Evolutionary conservation across 169 alveolate species (phyloP).

Genomic region (Plasmodium malariae): DNA sequence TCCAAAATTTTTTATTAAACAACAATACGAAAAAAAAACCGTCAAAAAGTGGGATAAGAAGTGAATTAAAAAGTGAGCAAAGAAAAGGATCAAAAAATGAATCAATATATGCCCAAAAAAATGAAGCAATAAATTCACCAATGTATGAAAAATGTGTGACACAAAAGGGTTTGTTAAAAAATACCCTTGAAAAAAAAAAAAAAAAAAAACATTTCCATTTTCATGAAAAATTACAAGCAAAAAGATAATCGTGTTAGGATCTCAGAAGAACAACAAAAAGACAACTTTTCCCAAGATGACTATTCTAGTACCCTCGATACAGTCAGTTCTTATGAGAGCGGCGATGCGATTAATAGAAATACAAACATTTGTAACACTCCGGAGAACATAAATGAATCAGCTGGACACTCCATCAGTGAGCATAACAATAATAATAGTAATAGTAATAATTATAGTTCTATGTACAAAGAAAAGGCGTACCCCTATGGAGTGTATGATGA

Average conservation of each 20-base stretch:
- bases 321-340: slow-evolving; percentile 31
- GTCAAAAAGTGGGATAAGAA: not conserved
- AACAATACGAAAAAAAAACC: not conserved
- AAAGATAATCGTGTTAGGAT: not conserved
- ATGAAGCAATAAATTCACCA: no score
- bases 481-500: not conserved
- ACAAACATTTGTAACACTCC: not conserved
- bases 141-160: not conserved
- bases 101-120: not conserved
- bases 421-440: not conserved
- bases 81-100: not conserved
- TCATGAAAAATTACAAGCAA: not conserved
- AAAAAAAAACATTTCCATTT: not conserved
- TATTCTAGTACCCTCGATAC: not conserved
- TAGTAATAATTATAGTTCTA: not conserved
- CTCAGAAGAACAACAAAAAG: not conserved
- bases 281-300: not conserved
- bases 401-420: no score
- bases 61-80: not conserved
- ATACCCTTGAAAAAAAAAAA: slow-evolving; percentile 21
- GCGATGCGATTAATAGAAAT: slow-evolving; percentile 5
- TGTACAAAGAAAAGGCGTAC: not conserved
- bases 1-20: not conserved
- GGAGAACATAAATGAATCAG: not conserved
- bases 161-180: not conserved